Base-by-base conservation (phyloP, 495 filamentous ascomycete genomes). In the Mycothermus thermophilus region DNA sequence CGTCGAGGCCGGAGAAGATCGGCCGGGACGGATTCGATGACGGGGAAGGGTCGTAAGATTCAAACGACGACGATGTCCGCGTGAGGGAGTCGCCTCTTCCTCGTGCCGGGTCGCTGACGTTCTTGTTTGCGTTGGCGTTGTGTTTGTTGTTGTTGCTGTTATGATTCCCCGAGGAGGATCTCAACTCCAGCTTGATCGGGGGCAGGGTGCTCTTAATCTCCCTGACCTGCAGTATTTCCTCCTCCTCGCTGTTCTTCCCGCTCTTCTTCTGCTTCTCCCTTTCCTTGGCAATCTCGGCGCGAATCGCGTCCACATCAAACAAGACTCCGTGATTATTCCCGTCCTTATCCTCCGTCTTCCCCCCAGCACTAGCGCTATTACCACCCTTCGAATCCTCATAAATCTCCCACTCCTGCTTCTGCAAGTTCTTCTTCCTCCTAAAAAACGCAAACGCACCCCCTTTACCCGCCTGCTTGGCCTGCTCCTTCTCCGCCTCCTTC, bases 241-340 rank as follows among this genome's bases (percentile, higher is more conserved):
- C 42, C 25, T 63, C 58, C 20, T 58, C 36, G 11, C 35, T 6
- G 22, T 25, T 11, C 6, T 6, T 25, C 6, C 22, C 30, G 1
- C 10, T 34, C 18, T 40, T 32, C 11, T 41, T 45, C 12, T 41
- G 43, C 11, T 41, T 44, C 13, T 44, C 19, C 26, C 64, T 64
- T 41, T 90, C 78, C 21, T 71, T 79, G 16, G 83, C 82, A 7
- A 99, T 57, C 47, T 93, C 85, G 2, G 80, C 73, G 31, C 82
- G 72, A 42, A 99, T 94, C 5, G 90, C 90, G 47, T 99, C 90
- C 32, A 96, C 77, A 50, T 99, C 90, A 46, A 99, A 99, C 8
- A 99, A 63, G 1, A 95, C 81, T 32, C 63, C 62, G 32, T 69
- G 57, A 23, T 72, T 68, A 34, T 57, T 58, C 17, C 59, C 59